Percentiles rank a stretch among this genome's conserved stretches.
phyloP scores from a whole-genome alignment of 805 yeast species.

The Yamadazyma laniorum region DNA sequence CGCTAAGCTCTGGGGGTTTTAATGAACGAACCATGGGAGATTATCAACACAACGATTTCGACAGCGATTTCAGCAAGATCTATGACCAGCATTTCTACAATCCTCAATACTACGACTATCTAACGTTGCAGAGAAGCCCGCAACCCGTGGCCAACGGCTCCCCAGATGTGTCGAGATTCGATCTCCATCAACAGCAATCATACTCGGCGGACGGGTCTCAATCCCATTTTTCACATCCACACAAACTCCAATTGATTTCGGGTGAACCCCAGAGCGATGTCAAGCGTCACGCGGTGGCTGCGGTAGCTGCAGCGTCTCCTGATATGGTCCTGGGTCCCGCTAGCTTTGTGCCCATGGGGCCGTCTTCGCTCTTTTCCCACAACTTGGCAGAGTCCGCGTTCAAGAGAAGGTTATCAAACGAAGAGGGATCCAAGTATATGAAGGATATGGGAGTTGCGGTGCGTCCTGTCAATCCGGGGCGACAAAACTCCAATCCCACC shows the following conservation, averaged over 20 bases:
- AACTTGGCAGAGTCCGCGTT: background rate
- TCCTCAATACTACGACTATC: slow-evolving; percentile 1
- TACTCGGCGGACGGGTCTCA: background rate
- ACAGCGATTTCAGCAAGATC: slow-evolving; percentile 11
- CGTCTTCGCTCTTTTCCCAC: background rate
- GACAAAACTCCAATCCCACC: slow-evolving; percentile 14
- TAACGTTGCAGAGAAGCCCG: background rate
- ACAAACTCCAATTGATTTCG: background rate
- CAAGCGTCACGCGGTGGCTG: background rate
- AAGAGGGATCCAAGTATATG: slow-evolving; percentile 8
- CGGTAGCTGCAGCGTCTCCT: too few relatives aligned
- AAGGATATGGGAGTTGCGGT: slow-evolving; percentile 5
- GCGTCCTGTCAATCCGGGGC: slow-evolving; percentile 13
- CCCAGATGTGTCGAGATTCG: background rate
- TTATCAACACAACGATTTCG: slow-evolving; percentile 4
- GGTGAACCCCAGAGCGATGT: background rate
- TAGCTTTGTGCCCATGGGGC: background rate
- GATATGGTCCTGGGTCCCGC: too few relatives aligned
- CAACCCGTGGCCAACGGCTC: slow-evolving; percentile 1
- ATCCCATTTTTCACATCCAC: background rate
- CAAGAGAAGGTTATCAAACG: slow-evolving; percentile 5
- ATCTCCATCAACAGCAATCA: slow-evolving; percentile 4
- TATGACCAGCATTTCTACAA: slow-evolving; percentile 13
- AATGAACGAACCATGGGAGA: slow-evolving; percentile 5
- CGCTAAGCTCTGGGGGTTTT: background rate